Evolutionary conservation across 495 filamentous ascomycete genomes (phyloP).

Genomic region (Talaromyces stipitatus): DNA sequence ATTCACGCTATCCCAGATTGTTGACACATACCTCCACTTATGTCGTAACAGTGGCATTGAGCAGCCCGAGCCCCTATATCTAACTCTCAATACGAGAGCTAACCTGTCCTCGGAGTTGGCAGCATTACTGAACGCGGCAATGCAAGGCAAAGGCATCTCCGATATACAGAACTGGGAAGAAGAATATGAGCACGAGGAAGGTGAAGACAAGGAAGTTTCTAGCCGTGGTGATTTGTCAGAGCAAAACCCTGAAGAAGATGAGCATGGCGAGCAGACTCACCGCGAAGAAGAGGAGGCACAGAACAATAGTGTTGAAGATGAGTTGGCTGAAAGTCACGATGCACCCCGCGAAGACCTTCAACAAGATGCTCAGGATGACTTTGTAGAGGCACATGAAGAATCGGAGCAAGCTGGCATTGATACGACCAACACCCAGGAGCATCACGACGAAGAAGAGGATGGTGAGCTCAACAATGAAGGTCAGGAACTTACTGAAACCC

Average conservation of each 20-base stretch:
- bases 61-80: constrained; percentile 46
- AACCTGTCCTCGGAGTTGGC: constrained; percentile 36
- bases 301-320: not conserved
- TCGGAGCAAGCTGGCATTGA: not conserved
- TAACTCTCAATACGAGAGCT: constrained; percentile 42
- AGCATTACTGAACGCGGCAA: constrained; percentile 41
- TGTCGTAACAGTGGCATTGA: constrained; percentile 51
- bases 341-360: not conserved
- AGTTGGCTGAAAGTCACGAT: not conserved
- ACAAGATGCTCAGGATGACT: not conserved
- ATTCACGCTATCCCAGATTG: constrained; percentile 46
- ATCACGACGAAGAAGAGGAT: not conserved
- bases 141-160: constrained; percentile 53
- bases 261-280: constrained; percentile 9
- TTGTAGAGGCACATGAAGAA: not conserved
- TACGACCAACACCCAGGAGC: not conserved
- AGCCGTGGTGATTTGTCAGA: not conserved
- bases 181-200: constrained; percentile 23
- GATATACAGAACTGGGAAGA: constrained; percentile 37
- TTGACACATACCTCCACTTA: constrained; percentile 51
- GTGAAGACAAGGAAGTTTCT: not conserved
- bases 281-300: not conserved
- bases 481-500: not conserved
- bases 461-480: not conserved
- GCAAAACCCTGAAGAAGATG: constrained; percentile 2